phyloP scores from a whole-genome alignment of 2,329 filamentous ascomycete genomes.

The Magnaporthiopsis incrustans region DNA sequence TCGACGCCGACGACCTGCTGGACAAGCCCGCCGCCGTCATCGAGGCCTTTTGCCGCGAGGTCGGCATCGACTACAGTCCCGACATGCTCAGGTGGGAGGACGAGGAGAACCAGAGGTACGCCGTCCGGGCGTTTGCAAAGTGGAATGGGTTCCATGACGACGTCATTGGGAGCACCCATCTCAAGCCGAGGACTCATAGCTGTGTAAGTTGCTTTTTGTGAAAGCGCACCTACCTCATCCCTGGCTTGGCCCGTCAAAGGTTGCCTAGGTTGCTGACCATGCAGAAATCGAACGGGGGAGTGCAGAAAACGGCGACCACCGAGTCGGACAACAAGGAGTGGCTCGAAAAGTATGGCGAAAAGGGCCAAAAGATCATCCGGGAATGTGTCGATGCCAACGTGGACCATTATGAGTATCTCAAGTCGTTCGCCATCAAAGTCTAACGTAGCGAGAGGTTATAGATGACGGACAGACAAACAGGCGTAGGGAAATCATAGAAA shows the following conservation, averaged over 20 bases:
- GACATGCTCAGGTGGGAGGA: constrained; percentile 82
- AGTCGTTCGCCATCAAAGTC: constrained; percentile 63
- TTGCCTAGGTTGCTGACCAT: constrained; percentile 1
- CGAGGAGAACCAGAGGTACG: constrained; percentile 60
- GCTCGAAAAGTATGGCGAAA: constrained; percentile 64
- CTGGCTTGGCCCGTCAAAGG: too few species aligned
- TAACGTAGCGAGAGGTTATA: constrained; percentile 20
- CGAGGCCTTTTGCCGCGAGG: constrained; percentile 70
- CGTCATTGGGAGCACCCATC: constrained; percentile 71
- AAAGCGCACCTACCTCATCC: too few species aligned
- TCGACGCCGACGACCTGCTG: constrained; percentile 91
- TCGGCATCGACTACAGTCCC: constrained; percentile 66
- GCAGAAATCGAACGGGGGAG: constrained; percentile 7
- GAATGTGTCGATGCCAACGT: constrained; percentile 65
- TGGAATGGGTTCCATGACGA: constrained; percentile 97
- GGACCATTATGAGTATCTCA: constrained; percentile 72
- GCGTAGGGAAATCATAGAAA: background rate
- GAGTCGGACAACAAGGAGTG: constrained; percentile 65
- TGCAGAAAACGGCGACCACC: constrained; percentile 52
- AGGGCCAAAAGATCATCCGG: constrained; percentile 62
- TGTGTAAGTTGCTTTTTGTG: constrained; percentile 35
- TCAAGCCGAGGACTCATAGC: constrained; percentile 61
- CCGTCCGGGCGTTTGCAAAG: constrained; percentile 78
- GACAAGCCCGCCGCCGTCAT: constrained; percentile 74
- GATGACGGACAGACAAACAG: background rate